phyloP scores from a whole-genome alignment of 352 stramenopile species.

The Aphanomyces stellatus region DNA sequence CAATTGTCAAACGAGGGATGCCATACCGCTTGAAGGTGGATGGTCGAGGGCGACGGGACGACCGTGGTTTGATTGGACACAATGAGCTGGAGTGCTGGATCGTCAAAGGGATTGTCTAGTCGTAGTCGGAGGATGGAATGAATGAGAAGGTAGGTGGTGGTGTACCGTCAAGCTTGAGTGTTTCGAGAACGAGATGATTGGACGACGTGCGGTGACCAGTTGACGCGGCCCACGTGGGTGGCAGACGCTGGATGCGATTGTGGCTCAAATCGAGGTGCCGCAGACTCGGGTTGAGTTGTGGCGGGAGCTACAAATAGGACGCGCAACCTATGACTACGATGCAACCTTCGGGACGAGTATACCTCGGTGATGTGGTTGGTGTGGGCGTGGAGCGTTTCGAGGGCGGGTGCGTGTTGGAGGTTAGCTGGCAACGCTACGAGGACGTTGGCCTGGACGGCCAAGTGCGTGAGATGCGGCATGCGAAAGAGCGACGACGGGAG shows the following conservation, averaged over 20 bases:
- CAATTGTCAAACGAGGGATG: slow-evolving; percentile 24
- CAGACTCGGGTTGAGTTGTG: slow-evolving; percentile 22
- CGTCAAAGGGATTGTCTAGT: not conserved
- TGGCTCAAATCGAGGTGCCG: slow-evolving; percentile 30
- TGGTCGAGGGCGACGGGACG: not conserved
- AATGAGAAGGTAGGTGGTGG: not conserved
- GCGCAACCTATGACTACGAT: too few relatives aligned
- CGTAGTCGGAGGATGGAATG: not conserved
- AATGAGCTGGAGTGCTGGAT: not conserved
- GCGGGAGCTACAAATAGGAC: slow-evolving; percentile 24
- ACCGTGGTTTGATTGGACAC: not conserved
- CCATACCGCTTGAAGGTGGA: slow-evolving; percentile 13
- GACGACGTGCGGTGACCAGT: slow-evolving; percentile 14
- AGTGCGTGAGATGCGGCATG: not conserved
- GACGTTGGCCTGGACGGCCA: slow-evolving; percentile 15
- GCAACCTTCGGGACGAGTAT: too few relatives aligned
- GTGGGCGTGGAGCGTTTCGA: not conserved
- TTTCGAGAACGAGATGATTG: not conserved
- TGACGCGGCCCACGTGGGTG: slow-evolving; percentile 24
- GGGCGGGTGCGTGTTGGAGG: slow-evolving; percentile 16
- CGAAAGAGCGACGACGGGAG: slow-evolving; percentile 5
- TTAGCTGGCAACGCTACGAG: slow-evolving; percentile 13
- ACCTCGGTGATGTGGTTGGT: slow-evolving; percentile 18
- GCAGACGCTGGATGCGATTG: slow-evolving; percentile 24
- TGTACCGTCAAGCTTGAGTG: slow-evolving; percentile 16